Evolutionary conservation across 2,329 filamentous ascomycete species (phyloP).

Genomic region (Penicillium sp.): DNA sequence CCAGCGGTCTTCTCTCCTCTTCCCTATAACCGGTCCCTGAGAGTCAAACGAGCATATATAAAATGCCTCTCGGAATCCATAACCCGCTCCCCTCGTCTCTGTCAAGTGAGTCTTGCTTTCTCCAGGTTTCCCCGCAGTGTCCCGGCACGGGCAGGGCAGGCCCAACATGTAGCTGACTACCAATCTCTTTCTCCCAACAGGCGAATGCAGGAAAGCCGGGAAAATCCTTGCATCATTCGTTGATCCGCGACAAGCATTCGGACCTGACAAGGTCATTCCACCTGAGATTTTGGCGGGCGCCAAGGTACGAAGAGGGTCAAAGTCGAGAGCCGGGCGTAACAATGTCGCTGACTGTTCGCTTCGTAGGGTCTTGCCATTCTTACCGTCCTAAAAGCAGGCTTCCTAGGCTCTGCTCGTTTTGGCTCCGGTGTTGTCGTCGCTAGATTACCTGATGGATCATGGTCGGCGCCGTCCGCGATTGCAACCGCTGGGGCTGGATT

Average conservation of each 20-base stretch:
- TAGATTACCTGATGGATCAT: slow-evolving; percentile 53
- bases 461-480: slow-evolving; percentile 57
- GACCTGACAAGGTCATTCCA: slow-evolving; percentile 96
- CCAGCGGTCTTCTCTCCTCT: background rate
- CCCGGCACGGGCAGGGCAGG: slow-evolving; percentile 23
- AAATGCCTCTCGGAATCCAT: slow-evolving; percentile 52
- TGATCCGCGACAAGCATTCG: slow-evolving; percentile 90
- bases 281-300: slow-evolving; percentile 86
- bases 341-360: slow-evolving; percentile 19
- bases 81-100: slow-evolving; percentile 56
- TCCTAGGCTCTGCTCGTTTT: slow-evolving; percentile 56
- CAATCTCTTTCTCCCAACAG: slow-evolving; percentile 55
- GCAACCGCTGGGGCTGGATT: slow-evolving; percentile 55
- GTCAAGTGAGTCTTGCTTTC: slow-evolving; percentile 46
- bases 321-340: background rate
- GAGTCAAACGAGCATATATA: slow-evolving; percentile 26
- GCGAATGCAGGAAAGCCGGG: slow-evolving; percentile 95
- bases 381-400: slow-evolving; percentile 56
- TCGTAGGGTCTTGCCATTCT: slow-evolving; percentile 54
- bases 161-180: slow-evolving; percentile 29
- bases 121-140: slow-evolving; percentile 39
- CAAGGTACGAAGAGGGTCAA: slow-evolving; percentile 64
- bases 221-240: slow-evolving; percentile 96
- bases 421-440: slow-evolving; percentile 57
- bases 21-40: slow-evolving; percentile 6